Evolutionary conservation across 106 monocot genomes (phyloP).

Genomic region (Narthecium ossifragum): DNA sequence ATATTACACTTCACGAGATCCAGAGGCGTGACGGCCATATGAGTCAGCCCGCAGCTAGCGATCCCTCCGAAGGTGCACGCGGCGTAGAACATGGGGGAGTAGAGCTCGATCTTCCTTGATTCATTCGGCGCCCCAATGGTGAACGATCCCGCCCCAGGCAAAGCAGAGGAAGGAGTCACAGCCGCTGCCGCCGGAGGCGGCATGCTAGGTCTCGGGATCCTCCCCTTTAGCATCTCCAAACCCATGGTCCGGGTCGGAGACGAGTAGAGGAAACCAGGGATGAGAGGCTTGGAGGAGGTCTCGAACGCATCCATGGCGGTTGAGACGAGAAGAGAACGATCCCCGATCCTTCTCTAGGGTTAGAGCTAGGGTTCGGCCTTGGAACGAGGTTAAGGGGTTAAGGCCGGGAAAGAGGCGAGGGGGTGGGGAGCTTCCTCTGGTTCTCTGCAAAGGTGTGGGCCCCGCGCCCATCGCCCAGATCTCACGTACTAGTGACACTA

Average conservation of each 20-base stretch:
- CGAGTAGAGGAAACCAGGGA: conserved; percentile 55
- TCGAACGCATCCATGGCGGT: conserved; percentile 14
- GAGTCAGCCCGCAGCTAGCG: conserved; percentile 60
- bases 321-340: too few species aligned
- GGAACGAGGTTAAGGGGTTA: too few species aligned
- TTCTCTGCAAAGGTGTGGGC: too few species aligned
- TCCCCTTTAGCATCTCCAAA: conserved; percentile 7
- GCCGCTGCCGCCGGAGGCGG: background rate
- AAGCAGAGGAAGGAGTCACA: background rate
- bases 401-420: too few species aligned
- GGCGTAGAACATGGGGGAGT: conserved; percentile 52
- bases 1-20: conserved; percentile 76
- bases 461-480: too few species aligned
- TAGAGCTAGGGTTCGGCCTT: too few species aligned
- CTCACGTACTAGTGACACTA: too few species aligned
- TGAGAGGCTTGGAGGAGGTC: conserved; percentile 15
- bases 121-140: conserved; percentile 32
- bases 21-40: conserved; percentile 51
- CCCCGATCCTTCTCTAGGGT: too few species aligned
- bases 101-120: conserved; percentile 47
- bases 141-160: conserved; percentile 9
- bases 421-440: too few species aligned
- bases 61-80: conserved; percentile 47
- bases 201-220: background rate
- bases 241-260: conserved; percentile 4